These are phyloP conservation scores for Exophiala alcalophila DNA, from an alignment of 2,329 filamentous ascomycete genomes.

Conservation along the genomic window DNA sequence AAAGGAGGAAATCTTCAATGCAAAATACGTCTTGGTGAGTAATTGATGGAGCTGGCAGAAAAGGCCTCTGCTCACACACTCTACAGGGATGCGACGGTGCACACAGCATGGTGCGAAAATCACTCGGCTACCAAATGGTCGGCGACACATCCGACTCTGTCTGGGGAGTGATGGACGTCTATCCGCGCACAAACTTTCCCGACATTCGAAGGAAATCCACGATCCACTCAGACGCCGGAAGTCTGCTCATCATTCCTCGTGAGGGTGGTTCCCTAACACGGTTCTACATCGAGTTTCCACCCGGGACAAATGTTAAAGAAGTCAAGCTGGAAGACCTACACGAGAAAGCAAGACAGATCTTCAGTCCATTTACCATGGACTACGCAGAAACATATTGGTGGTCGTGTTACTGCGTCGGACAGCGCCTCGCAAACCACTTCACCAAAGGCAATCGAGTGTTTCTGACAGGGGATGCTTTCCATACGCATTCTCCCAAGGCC, in stretches of 20 bases:
- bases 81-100: constrained; percentile 50
- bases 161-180: constrained; percentile 54
- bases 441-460: constrained; percentile 64
- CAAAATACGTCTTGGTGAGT: constrained; percentile 43
- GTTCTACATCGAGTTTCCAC: constrained; percentile 61
- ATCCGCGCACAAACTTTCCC: constrained; percentile 49
- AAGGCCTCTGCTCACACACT: not conserved
- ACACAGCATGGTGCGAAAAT: constrained; percentile 42
- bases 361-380: constrained; percentile 55
- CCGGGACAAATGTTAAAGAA: constrained; percentile 48
- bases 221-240: constrained; percentile 47
- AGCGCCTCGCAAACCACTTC: constrained; percentile 69
- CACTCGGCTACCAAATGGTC: constrained; percentile 52
- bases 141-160: constrained; percentile 58
- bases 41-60: not conserved
- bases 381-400: constrained; percentile 63
- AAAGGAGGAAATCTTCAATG: constrained; percentile 33
- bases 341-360: constrained; percentile 50
- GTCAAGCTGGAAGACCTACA: constrained; percentile 57
- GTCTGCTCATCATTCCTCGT: constrained; percentile 52
- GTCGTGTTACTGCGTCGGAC: constrained; percentile 67
- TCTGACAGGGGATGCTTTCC: constrained; percentile 65
- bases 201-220: constrained; percentile 52
- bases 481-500: constrained; percentile 69
- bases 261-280: constrained; percentile 57